Percentiles rank a stretch among this genome's conserved stretches.
Conservation (phyloP, 1,139 yeast species). For the Debaryomyces subglobosus region DNA sequence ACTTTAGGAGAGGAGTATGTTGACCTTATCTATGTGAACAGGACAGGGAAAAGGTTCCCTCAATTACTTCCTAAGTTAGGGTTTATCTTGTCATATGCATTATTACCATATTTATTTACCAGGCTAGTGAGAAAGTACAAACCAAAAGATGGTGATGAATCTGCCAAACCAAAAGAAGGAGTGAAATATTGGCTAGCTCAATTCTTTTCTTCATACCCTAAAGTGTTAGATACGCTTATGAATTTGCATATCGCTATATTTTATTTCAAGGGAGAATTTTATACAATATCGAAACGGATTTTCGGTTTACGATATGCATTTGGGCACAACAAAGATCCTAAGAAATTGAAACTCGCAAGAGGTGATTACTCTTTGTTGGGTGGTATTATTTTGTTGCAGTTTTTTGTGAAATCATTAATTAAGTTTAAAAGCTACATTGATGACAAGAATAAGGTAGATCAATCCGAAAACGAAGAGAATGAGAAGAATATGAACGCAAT, state of each 20-base stretch:
- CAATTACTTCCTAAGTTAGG: slow-evolving; percentile 48
- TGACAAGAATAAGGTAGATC: slow-evolving; percentile 11
- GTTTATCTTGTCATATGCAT: slow-evolving; percentile 56
- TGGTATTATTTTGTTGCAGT: slow-evolving; percentile 63
- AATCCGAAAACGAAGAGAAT: slow-evolving; percentile 17
- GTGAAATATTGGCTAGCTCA: slow-evolving; percentile 18
- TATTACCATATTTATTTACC: slow-evolving; percentile 57
- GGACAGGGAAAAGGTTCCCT: slow-evolving; percentile 56
- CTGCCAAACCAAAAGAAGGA: slow-evolving; percentile 7
- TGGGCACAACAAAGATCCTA: slow-evolving; percentile 60
- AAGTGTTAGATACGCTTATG: slow-evolving; percentile 52
- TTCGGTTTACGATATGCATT: slow-evolving; percentile 80
- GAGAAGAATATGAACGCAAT: slow-evolving; percentile 13
- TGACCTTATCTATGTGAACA: slow-evolving; percentile 71
- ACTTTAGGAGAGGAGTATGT: slow-evolving; percentile 96
- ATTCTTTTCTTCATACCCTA: slow-evolving; percentile 41
- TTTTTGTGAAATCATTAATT: slow-evolving; percentile 49
- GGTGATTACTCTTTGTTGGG: slow-evolving; percentile 84
- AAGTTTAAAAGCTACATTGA: slow-evolving; percentile 35
- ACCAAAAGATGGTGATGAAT: slow-evolving; percentile 25
- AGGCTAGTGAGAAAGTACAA: slow-evolving; percentile 31
- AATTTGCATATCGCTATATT: slow-evolving; percentile 79
- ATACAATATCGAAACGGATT: slow-evolving; percentile 73
- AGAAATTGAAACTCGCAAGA: slow-evolving; percentile 38
- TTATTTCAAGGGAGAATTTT: slow-evolving; percentile 80